Base-by-base conservation (phyloP, 1,284 basidiomycete genomes). In the Inonotus obliquus region DNA sequence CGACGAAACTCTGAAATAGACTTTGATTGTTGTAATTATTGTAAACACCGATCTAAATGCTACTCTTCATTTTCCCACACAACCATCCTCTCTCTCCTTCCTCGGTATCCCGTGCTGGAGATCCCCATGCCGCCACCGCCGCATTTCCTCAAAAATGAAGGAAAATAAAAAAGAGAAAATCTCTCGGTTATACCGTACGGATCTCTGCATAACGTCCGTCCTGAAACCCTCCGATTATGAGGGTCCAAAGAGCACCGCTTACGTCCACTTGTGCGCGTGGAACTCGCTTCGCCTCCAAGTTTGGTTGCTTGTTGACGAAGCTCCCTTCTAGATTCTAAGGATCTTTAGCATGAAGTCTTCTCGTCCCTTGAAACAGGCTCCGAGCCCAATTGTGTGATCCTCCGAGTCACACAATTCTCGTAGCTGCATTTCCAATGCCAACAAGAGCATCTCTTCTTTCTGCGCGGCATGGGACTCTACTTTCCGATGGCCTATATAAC, bases 301-400 rank as follows among this genome's bases (percentile, higher is more conserved):
- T 53, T 38, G 37, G 37, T 27, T 57, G 37, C 19, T 27, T 57
- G 23, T 48, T 48, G 29, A 48, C 55, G n/a, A 47, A 44, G 23
- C 21, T 54, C 49, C 54, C 41, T 54, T 54, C 52, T 44, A 54
- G 25, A 32, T 35, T 58, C 45, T 58, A 49, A 11, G 47, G 51
- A 52, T 32, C 51, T 25, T 32, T 35, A 19, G 32, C 27, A 55
- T 55, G 55, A 17, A 57, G 41, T 23, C 44, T 23, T 21, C 17
- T 52, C 19, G 58, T 45, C 38, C 59, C 59, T 38, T 60, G 51
- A 53, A 60, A 60, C 51, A 54, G 45, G 27, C 45, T 59, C 57
- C 57, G 57, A 54, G 51, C n/a, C 48, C 38, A 21, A 17, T 23
- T 51, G 27, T 51, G 51, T 10, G 4, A 27, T 32, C 41, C 39